Percentiles rank a stretch among this genome's conserved stretches.
These are phyloP conservation scores for Pythium angustatum DNA, from an alignment of 352 stramenopile genomes.

Conservation along the genomic window DNA sequence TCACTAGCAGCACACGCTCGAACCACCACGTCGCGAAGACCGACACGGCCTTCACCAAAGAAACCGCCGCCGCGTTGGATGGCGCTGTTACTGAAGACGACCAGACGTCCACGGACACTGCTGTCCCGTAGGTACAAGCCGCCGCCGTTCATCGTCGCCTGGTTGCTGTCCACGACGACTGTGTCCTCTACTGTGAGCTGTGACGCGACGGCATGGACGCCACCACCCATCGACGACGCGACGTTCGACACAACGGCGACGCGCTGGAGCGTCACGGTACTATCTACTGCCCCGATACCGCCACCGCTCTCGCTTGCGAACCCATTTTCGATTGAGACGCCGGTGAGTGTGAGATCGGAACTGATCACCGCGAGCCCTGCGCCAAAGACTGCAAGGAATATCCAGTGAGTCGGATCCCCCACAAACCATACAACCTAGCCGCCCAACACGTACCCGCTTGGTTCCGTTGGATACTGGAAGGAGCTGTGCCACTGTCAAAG, in stretches of 20 bases:
- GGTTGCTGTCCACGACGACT: constrained; percentile 3
- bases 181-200: not conserved
- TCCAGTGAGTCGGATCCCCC: no score
- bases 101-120: not conserved
- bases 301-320: constrained; percentile 5
- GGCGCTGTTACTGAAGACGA: constrained; percentile 1
- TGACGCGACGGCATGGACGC: constrained; percentile 11
- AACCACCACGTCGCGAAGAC: not conserved
- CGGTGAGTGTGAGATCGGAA: not conserved
- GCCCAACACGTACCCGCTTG: constrained; percentile 23
- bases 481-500: not conserved
- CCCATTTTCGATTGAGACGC: not conserved
- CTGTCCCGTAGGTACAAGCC: constrained; percentile 10
- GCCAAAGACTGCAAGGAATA: constrained; percentile 16
- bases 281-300: not conserved
- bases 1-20: constrained; percentile 15
- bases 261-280: not conserved
- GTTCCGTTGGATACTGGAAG: not conserved
- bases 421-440: no score
- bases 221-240: not conserved
- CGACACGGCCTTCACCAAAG: not conserved
- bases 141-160: constrained; percentile 5
- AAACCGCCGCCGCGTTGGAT: constrained; percentile 15
- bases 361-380: constrained; percentile 2
- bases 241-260: constrained; percentile 11